phyloP scores from a whole-genome alignment of 2,329 filamentous ascomycete species.

The Penicillium sp. region DNA sequence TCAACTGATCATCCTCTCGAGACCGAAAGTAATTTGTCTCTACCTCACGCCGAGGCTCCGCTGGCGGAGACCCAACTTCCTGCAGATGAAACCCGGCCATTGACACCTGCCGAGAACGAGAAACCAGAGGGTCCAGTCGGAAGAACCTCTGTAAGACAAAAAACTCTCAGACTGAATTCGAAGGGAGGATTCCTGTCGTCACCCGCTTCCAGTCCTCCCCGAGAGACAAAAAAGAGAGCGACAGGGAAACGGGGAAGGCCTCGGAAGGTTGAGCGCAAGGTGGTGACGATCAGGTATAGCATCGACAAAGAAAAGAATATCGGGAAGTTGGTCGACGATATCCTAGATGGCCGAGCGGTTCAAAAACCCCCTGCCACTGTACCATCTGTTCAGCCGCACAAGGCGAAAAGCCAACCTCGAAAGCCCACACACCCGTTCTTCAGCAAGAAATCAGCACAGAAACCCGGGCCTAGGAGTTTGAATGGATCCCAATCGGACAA shows the following conservation, averaged over 20 bases:
- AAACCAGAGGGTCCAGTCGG: not conserved
- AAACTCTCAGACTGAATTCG: conserved; percentile 45
- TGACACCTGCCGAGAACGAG: not conserved
- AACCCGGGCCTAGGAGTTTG: conserved; percentile 3
- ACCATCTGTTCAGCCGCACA: conserved; percentile 1
- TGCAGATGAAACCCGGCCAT: not conserved
- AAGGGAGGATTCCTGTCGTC: conserved; percentile 48
- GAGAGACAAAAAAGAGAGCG: conserved; percentile 18
- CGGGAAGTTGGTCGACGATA: conserved; percentile 62
- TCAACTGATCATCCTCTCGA: not conserved
- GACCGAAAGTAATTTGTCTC: not conserved
- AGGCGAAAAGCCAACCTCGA: conserved; percentile 27
- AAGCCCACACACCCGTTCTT: conserved; percentile 70
- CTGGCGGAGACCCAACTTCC: not conserved
- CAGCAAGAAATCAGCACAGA: conserved; percentile 51
- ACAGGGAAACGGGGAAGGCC: conserved; percentile 38
- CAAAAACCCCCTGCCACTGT: conserved; percentile 25
- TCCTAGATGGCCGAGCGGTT: conserved; percentile 51
- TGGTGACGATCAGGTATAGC: conserved; percentile 64
- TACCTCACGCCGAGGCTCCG: conserved; percentile 1
- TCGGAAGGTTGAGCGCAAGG: conserved; percentile 22
- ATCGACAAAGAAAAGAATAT: conserved; percentile 49
- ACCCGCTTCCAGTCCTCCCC: conserved; percentile 26
- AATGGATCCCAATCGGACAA: not conserved
- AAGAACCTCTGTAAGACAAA: conserved; percentile 48